These are phyloP conservation scores for Rachicladosporium sp. DNA, from an alignment of 2,329 filamentous ascomycete species.

Conservation along the genomic window DNA sequence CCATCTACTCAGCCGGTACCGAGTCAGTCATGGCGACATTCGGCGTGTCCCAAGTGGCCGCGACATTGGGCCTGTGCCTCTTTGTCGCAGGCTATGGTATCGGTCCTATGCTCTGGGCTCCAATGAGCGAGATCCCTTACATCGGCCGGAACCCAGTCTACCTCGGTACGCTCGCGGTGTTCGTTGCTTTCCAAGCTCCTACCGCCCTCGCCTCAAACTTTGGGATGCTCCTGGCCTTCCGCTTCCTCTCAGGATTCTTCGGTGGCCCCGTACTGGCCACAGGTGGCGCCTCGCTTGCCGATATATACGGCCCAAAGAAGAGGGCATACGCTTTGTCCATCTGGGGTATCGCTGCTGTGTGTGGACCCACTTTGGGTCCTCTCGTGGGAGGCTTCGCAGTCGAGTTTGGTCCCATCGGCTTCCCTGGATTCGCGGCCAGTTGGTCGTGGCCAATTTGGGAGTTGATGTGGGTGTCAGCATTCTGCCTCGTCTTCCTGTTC, in stretches of 20 bases:
- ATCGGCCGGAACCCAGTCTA: constrained; percentile 38
- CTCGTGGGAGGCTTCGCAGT: constrained; percentile 27
- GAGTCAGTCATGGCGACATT: constrained; percentile 30
- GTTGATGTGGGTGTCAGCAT: constrained; percentile 25
- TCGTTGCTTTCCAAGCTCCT: constrained; percentile 36
- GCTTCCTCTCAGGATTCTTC: constrained; percentile 40
- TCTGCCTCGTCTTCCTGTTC: constrained; percentile 23
- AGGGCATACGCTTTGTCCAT: constrained; percentile 25
- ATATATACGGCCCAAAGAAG: constrained; percentile 27
- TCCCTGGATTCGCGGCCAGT: constrained; percentile 6
- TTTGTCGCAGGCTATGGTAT: constrained; percentile 38
- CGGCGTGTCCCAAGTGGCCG: constrained; percentile 28
- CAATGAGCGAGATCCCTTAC: constrained; percentile 36
- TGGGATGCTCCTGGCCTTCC: constrained; percentile 38
- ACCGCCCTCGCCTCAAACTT: constrained; percentile 37
- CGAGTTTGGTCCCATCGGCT: constrained; percentile 11
- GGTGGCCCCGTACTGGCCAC: constrained; percentile 32
- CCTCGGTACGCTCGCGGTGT: constrained; percentile 34
- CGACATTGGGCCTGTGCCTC: constrained; percentile 35
- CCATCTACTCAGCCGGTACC: constrained; percentile 37
- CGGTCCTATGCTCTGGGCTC: constrained; percentile 32
- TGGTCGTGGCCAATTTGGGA: constrained; percentile 28
- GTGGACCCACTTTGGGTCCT: constrained; percentile 27
- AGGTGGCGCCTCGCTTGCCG: constrained; percentile 30
- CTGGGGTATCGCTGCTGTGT: constrained; percentile 25